phyloP scores from a whole-genome alignment of 495 filamentous ascomycete species.

The Zalerion maritima region DNA sequence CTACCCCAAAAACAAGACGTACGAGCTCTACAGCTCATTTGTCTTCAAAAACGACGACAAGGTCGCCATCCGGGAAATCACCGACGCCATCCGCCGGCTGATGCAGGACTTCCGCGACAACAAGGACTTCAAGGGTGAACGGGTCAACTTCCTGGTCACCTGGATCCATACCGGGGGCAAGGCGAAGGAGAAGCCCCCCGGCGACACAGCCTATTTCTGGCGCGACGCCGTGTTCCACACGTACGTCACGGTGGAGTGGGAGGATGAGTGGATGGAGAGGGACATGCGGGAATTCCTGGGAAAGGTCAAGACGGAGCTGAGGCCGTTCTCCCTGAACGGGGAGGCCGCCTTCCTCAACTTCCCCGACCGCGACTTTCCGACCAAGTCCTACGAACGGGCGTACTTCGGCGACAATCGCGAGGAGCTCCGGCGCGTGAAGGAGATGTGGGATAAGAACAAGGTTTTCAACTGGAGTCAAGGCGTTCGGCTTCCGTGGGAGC shows the following conservation, averaged over 20 bases:
- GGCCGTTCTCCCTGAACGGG: conserved; percentile 3
- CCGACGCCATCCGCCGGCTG: background rate
- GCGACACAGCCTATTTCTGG: conserved; percentile 13
- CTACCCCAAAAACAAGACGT: conserved; percentile 8
- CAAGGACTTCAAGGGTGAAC: conserved; percentile 4
- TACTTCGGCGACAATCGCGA: conserved; percentile 10
- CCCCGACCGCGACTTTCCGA: conserved; percentile 4
- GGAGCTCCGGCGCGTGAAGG: conserved; percentile 7
- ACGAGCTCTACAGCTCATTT: conserved; percentile 11
- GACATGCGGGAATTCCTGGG: conserved; percentile 12
- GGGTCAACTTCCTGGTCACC: conserved; percentile 8
- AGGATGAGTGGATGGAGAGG: conserved; percentile 14
- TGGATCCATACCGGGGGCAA: conserved; percentile 5
- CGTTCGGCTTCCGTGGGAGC: conserved; percentile 6
- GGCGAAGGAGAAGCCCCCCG: conserved; percentile 3
- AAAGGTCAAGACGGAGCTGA: conserved; percentile 9
- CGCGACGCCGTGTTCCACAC: conserved; percentile 11
- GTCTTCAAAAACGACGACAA: conserved; percentile 6
- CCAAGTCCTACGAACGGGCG: conserved; percentile 5
- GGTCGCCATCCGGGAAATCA: conserved; percentile 2
- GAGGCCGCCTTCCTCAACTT: conserved; percentile 10
- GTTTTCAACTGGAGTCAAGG: conserved; percentile 5
- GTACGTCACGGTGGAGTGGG: conserved; percentile 15
- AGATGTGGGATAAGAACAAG: conserved; percentile 9
- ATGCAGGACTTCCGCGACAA: conserved; percentile 4